Percentiles rank a stretch among this genome's conserved stretches.
Conservation (phyloP, 306 rosid genomes). For the Quillaja saponaria region DNA sequence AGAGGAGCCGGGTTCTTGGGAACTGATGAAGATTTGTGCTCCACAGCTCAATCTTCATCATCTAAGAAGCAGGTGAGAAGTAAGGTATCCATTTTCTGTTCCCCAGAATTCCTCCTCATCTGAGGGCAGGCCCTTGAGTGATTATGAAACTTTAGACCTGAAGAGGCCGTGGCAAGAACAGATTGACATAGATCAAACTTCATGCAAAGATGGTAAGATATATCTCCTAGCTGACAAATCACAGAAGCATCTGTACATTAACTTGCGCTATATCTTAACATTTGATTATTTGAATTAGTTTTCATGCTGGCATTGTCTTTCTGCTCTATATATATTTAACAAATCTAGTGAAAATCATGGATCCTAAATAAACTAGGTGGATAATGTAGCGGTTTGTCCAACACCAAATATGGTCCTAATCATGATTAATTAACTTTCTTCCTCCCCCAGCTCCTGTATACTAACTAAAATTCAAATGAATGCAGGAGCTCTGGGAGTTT, state of each 20-base stretch:
- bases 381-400: no score
- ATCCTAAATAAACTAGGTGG: no score
- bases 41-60: slow-evolving; percentile 85
- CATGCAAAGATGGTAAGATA: slow-evolving; percentile 53
- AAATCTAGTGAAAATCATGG: no score
- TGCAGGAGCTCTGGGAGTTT: slow-evolving; percentile 50
- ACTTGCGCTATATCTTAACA: neutral
- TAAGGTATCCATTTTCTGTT: slow-evolving; percentile 64
- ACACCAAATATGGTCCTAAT: no score
- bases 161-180: slow-evolving; percentile 52
- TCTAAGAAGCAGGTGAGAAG: slow-evolving; percentile 64
- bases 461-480: slow-evolving; percentile 10
- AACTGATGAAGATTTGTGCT: slow-evolving; percentile 58
- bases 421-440: no score
- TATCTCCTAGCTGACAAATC: neutral
- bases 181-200: slow-evolving; percentile 52
- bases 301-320: neutral
- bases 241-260: neutral
- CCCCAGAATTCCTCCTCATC: slow-evolving; percentile 68
- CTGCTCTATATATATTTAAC: neutral
- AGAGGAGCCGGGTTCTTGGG: slow-evolving; percentile 38
- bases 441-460: slow-evolving; percentile 3
- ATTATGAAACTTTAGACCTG: slow-evolving; percentile 46
- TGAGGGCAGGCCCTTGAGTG: slow-evolving; percentile 25
- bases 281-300: neutral